Base-by-base conservation (phyloP, 2,329 filamentous ascomycete genomes). In the Botryotinia narcissicola region DNA sequence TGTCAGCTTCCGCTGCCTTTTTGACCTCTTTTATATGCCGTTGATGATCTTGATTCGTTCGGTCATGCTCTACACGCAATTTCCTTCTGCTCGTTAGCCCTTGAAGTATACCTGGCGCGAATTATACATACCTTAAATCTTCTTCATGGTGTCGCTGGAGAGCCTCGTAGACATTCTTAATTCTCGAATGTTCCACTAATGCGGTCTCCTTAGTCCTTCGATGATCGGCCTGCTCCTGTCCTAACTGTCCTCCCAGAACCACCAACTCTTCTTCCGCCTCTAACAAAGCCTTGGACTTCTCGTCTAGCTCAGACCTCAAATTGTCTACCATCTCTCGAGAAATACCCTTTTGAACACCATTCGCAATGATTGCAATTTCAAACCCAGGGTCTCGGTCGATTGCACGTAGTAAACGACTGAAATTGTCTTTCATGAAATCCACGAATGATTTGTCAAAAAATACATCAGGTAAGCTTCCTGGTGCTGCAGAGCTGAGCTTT, bases 371-470 rank as follows among this genome's bases (percentile, higher is more conserved):
- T 0, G 94, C 92, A 40, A 97, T 91, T 81, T 99, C 96, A 75
- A 97, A 85, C 1, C 91, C 93, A 0, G 96, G 96, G 75, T 97
- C 93, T 75, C 95, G 91, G 82, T 99, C 96, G 78, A 99, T 93
- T 22, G 94, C 93, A 75, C 94, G 90, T 57, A 92, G 85, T 73
- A 98, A 84, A 14, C 95, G 91, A 79, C 93, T 95, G 81, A 97
- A 98, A 80, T 97, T 97, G 79, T 98, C 95, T 80, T 98, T 98
- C 79, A 98, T 89, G 79, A 98, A 97, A 74, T 98, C 93, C 72
- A 99, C 90, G 82, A 98, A 98, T 0, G 89, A 89, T 64, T 89
- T 87, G 78, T 97, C 94, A 76, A 98, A 96, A 80, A 90, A 97
- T 0, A 97, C 92, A 69, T 95, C 91, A 0, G 94, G 92, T 12